A percentile compares a stretch with the other conserved stretches of the same genome.
These are phyloP conservation scores for Solanum chaucha DNA, from an alignment of 257 asterid genomes.

Conservation along the genomic window DNA sequence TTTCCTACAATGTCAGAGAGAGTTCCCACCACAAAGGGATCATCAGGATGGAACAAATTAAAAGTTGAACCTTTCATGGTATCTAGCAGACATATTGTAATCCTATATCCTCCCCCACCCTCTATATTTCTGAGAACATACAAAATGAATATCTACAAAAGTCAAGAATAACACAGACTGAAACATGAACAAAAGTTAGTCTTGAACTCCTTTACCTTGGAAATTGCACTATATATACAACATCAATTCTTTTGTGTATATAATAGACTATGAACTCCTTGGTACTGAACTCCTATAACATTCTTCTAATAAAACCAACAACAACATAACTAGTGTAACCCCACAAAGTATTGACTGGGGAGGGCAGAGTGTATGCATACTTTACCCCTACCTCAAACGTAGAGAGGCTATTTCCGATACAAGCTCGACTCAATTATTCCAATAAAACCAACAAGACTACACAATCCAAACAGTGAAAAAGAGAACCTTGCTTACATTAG, in stretches of 20 bases:
- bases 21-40: background rate
- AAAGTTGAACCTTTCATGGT: background rate
- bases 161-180: background rate
- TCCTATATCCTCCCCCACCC: background rate
- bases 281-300: background rate
- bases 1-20: background rate
- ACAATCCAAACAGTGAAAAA: background rate
- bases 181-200: background rate
- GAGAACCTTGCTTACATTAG: slow-evolving; percentile 44
- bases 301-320: background rate
- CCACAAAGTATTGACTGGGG: background rate
- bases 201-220: background rate
- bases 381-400: background rate
- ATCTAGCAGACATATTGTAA: background rate
- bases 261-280: background rate
- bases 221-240: background rate
- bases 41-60: background rate
- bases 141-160: background rate
- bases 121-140: background rate
- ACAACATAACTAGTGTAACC: background rate
- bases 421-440: background rate
- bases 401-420: background rate
- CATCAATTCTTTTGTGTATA: background rate
- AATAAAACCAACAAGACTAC: background rate
- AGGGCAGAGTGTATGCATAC: background rate